These are phyloP conservation scores for Diplodia scrobiculata DNA, from an alignment of 2,329 filamentous ascomycete genomes.

Conservation along the genomic window DNA sequence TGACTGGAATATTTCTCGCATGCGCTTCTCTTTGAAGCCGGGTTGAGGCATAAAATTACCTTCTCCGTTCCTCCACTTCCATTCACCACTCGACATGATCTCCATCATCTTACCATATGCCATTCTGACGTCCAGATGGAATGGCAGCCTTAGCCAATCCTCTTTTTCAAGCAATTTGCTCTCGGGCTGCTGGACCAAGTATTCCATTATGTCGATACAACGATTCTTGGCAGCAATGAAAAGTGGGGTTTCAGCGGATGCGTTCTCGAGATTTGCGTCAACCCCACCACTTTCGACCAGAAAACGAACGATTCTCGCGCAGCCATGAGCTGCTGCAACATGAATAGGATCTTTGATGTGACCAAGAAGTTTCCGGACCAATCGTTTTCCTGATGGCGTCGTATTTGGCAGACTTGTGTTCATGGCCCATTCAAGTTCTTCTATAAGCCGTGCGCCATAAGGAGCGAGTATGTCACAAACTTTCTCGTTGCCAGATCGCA, in stretches of 20 bases:
- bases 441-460: fast-evolving
- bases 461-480: neutral
- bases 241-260: neutral
- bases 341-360: neutral
- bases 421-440: neutral
- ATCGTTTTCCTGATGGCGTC: neutral
- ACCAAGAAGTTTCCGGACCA: neutral
- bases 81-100: too few relatives aligned
- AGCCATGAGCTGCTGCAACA: too few relatives aligned
- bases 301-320: neutral
- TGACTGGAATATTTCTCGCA: too few relatives aligned
- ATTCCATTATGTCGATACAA: neutral
- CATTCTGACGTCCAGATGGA: neutral
- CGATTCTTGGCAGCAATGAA: neutral
- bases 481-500: neutral
- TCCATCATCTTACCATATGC: too few relatives aligned
- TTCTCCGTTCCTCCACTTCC: too few relatives aligned
- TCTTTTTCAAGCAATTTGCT: neutral
- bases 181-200: neutral
- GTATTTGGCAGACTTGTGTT: too few relatives aligned
- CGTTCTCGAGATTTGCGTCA: neutral
- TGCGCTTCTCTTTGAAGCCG: too few relatives aligned
- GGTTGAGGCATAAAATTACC: too few relatives aligned
- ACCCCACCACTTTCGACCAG: neutral
- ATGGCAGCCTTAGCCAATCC: neutral